A percentile compares a stretch with the other conserved stretches of the same genome.
These are phyloP conservation scores for Barbatosphaeria neglecta DNA, from an alignment of 495 filamentous ascomycete genomes.

Conservation along the genomic window DNA sequence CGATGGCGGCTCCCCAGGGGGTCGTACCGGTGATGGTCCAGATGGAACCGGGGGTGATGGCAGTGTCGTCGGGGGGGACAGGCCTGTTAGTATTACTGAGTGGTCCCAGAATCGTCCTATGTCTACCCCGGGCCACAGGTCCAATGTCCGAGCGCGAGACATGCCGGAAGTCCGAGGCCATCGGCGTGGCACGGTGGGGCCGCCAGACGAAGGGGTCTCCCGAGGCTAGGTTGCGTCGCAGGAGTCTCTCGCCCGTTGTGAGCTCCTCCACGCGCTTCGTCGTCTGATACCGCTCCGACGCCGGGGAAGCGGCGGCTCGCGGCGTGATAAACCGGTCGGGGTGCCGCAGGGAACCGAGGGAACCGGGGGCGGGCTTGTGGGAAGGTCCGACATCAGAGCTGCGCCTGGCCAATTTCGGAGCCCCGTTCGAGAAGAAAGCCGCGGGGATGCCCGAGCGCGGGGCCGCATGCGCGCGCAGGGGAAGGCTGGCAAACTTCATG, in stretches of 20 bases:
- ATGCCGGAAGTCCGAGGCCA: constrained; percentile 8
- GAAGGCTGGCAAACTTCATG: constrained; percentile 11
- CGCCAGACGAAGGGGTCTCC: constrained; percentile 57
- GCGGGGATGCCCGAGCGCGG: constrained; percentile 8
- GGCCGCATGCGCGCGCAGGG: constrained; percentile 3
- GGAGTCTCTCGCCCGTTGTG: constrained; percentile 46
- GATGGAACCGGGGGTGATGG: constrained; percentile 59
- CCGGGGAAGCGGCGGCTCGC: constrained; percentile 27
- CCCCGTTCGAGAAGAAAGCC: constrained; percentile 6
- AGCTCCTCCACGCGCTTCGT: constrained; percentile 51
- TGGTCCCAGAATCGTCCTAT: constrained; percentile 25
- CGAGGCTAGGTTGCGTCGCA: constrained; percentile 42
- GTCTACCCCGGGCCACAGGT: constrained; percentile 1
- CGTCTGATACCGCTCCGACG: constrained; percentile 48
- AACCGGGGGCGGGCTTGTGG: neutral
- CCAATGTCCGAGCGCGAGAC: constrained; percentile 18
- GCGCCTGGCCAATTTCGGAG: constrained; percentile 4
- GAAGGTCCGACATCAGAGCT: constrained; percentile 6
- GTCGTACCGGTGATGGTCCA: constrained; percentile 70
- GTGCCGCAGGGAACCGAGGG: constrained; percentile 13
- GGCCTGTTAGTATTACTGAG: constrained; percentile 5
- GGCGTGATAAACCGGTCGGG: constrained; percentile 63
- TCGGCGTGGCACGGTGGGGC: constrained; percentile 25
- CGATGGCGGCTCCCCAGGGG: constrained; percentile 37
- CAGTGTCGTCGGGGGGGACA: constrained; percentile 21